Conservation (phyloP, 495 filamentous ascomycete genomes). For the Hapsidospora chrysogenum region DNA sequence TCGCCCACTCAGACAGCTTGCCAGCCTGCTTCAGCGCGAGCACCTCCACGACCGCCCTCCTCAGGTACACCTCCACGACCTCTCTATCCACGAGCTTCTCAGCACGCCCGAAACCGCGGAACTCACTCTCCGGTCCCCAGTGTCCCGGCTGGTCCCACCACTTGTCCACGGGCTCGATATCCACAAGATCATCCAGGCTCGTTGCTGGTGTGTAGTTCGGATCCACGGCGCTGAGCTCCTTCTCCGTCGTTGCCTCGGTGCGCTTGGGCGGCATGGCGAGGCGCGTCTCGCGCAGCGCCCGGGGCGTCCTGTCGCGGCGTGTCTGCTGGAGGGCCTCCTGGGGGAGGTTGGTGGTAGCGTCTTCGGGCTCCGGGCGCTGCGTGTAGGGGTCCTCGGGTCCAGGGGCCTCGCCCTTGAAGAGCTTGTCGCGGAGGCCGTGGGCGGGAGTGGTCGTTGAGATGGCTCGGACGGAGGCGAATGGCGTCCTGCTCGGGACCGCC, state of each 20-base stretch:
- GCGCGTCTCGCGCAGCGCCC: background rate
- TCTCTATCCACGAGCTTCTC: constrained; percentile 19
- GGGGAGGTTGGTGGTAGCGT: background rate
- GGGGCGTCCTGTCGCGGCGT: constrained; percentile 1
- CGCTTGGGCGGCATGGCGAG: constrained; percentile 2
- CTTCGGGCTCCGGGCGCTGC: constrained; percentile 1
- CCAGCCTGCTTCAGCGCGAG: constrained; percentile 29
- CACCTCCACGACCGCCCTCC: constrained; percentile 44
- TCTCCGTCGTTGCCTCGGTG: constrained; percentile 8
- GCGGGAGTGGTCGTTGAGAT: constrained; percentile 2
- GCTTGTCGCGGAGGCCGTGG: constrained; percentile 1
- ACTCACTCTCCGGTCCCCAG: constrained; percentile 18
- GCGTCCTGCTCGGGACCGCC: background rate
- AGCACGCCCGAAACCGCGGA: constrained; percentile 19
- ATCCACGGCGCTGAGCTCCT: constrained; percentile 9
- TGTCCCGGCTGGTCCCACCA: constrained; percentile 32
- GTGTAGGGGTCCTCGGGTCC: constrained; percentile 1
- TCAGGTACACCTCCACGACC: constrained; percentile 28
- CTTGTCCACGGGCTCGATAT: constrained; percentile 32
- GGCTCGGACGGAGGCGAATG: constrained; percentile 1
- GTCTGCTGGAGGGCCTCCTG: constrained; percentile 1
- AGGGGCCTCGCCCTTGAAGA: background rate
- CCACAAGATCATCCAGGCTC: constrained; percentile 37
- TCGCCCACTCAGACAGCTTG: constrained; percentile 1
- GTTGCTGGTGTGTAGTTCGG: constrained; percentile 39